phyloP scores from a whole-genome alignment of 495 filamentous ascomycete genomes.

The Delitschia confertaspora region DNA sequence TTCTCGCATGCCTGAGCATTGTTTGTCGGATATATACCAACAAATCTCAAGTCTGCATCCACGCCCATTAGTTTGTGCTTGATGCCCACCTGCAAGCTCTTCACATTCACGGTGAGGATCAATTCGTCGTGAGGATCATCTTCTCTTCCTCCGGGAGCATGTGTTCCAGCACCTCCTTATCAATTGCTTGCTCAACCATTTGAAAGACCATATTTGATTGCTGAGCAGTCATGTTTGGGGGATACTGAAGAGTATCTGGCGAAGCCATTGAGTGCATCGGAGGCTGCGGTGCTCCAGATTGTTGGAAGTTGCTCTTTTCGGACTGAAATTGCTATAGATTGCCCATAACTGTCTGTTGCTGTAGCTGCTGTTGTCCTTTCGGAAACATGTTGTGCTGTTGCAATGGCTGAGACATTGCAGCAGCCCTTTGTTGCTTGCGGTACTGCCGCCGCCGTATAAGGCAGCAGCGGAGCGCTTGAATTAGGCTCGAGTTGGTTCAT shows the following conservation, averaged over 20 bases:
- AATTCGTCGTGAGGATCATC: slow-evolving; percentile 36
- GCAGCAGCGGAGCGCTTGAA: slow-evolving; percentile 9
- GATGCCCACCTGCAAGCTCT: slow-evolving; percentile 37
- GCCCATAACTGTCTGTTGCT: slow-evolving; percentile 14
- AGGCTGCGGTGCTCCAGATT: slow-evolving; percentile 7
- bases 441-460: slow-evolving; percentile 16
- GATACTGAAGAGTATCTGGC: slow-evolving; percentile 20
- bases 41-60: slow-evolving; percentile 33
- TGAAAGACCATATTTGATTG: slow-evolving; percentile 38
- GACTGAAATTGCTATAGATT: not conserved
- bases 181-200: slow-evolving; percentile 38
- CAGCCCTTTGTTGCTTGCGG: not conserved
- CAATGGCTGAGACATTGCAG: not conserved
- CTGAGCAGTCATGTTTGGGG: slow-evolving; percentile 16
- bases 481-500: slow-evolving; percentile 10
- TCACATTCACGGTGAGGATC: slow-evolving; percentile 34
- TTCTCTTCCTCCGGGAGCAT: slow-evolving; percentile 40
- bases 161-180: slow-evolving; percentile 38
- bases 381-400: slow-evolving; percentile 12
- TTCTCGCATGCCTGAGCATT: slow-evolving; percentile 32
- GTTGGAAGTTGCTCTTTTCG: not conserved
- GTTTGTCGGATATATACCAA: slow-evolving; percentile 24
- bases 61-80: slow-evolving; percentile 40
- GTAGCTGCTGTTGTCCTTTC: slow-evolving; percentile 5
- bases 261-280: slow-evolving; percentile 9